A percentile compares a stretch with the other conserved stretches of the same genome.
Evolutionary conservation across 345 rosid genomes (phyloP).

Genomic region (Gossypium bickii): DNA sequence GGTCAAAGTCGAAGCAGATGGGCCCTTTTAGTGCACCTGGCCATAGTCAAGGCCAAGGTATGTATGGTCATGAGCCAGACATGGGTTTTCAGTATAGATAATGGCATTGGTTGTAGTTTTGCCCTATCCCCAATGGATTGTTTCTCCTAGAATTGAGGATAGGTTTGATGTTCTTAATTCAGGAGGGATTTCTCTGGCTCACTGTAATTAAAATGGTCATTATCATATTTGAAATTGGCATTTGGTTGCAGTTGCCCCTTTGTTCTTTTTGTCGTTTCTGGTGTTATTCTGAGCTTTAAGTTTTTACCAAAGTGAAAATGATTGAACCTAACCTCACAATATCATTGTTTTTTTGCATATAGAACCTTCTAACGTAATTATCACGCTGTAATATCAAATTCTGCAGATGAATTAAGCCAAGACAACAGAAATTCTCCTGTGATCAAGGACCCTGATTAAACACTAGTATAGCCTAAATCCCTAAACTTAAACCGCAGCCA

Average conservation of each 20-base stretch:
- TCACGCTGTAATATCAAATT: background rate
- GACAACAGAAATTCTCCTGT: background rate
- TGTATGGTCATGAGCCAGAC: constrained; percentile 65
- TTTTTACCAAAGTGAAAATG: too few species aligned
- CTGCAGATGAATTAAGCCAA: background rate
- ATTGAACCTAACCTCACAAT: background rate
- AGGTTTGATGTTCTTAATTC: constrained; percentile 9
- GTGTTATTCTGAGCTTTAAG: background rate
- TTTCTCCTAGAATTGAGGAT: background rate
- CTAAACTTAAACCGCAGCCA: constrained; percentile 21
- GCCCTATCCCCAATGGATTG: constrained; percentile 19
- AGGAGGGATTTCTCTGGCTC: background rate
- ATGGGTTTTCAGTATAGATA: constrained; percentile 65
- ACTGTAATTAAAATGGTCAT: constrained; percentile 5
- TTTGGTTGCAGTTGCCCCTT: background rate
- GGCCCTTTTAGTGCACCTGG: constrained; percentile 41
- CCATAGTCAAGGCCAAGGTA: constrained; percentile 62
- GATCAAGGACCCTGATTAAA: background rate
- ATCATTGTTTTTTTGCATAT: background rate
- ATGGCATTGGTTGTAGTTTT: constrained; percentile 16
- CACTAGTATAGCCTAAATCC: background rate
- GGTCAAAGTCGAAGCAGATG: constrained; percentile 58
- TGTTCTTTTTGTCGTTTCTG: background rate
- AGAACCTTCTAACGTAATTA: background rate
- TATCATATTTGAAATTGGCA: background rate